phyloP scores from a whole-genome alignment of 2,329 filamentous ascomycete genomes.

The Fusarium pilosicola region DNA sequence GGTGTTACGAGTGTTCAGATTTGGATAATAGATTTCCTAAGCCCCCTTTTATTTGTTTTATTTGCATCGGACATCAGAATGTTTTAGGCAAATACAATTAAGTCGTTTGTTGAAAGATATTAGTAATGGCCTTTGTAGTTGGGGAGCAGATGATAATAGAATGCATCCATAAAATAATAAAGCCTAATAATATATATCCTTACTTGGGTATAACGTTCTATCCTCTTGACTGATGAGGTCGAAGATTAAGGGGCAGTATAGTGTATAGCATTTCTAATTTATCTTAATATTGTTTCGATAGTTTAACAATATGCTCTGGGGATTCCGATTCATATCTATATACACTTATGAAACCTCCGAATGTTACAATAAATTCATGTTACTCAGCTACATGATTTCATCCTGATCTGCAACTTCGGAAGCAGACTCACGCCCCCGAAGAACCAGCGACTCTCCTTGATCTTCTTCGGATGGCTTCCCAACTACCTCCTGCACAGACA shows the following conservation, averaged over 20 bases:
- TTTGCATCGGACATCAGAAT: neutral
- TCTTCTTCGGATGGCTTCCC: neutral
- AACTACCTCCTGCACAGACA: neutral
- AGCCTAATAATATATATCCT: fast-evolving
- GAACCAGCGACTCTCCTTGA: neutral
- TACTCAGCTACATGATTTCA: neutral
- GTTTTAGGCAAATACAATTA: neutral
- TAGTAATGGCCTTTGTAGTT: neutral
- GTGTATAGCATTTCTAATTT: neutral
- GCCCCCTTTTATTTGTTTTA: no score
- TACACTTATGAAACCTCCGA: neutral
- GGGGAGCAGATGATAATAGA: neutral
- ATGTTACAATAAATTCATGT: neutral
- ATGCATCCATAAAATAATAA: neutral
- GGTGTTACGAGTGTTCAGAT: neutral
- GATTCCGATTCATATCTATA: neutral
- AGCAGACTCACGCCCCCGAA: neutral
- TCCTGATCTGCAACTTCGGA: neutral
- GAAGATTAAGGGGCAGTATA: neutral
- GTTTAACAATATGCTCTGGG: neutral
- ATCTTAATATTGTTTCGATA: neutral
- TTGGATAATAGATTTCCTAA: neutral
- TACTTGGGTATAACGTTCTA: neutral
- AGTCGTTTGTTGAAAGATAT: fast-evolving
- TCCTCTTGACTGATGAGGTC: neutral